Base-by-base conservation (phyloP, 2,329 filamentous ascomycete species). In the Diatrype stigma region DNA sequence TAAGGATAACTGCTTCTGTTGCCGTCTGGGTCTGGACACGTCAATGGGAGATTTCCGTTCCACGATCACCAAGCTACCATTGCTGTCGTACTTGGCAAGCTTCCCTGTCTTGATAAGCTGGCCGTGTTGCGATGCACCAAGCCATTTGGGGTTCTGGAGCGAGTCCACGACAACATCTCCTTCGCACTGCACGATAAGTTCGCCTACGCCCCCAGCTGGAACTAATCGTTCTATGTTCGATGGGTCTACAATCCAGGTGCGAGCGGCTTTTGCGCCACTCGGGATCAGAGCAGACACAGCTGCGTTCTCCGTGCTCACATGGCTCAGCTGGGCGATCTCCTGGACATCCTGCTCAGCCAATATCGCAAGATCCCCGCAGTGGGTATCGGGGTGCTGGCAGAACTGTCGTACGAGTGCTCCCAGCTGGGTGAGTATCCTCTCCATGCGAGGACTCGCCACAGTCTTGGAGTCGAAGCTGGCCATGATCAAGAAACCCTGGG, bases 391-490 rank as follows among this genome's bases (percentile, higher is more conserved):
- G 32, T 68, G 62, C 47, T 70, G 66, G 45, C 77, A 76, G 22
- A 87, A 70, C 21, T 76, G 67, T 40, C 73, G 71, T 0, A 75
- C 73, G n/a, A 80, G 73, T 3, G 70, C 67, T 32, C 75, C 75
- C 21, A 86, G 71, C 48, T 81, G 76, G 2, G 70, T 62, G 21
- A 85, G 68, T 3, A 78, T 77, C 30, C 73, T 70, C 58, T 83
- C 69, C 68, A 85, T 80, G 17, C 76, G 73, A 22, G 69, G 66
- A 30, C 69, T 71, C 17, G 70, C 70, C 17, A 87, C 76, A 1
- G 78, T 75, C n/a, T 78, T 77, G 21, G 81, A 82, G 60, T 87
- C 83, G 58, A 86, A 86, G 58, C 83, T 84, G 1, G 82, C 82
- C 70, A 82, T 84, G 50, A 84, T 71, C 16, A 78, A 65, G 60